Percentiles rank a stretch among this genome's conserved stretches.
Conservation (phyloP, 2,329 filamentous ascomycete species). For the Claviceps sp. region DNA sequence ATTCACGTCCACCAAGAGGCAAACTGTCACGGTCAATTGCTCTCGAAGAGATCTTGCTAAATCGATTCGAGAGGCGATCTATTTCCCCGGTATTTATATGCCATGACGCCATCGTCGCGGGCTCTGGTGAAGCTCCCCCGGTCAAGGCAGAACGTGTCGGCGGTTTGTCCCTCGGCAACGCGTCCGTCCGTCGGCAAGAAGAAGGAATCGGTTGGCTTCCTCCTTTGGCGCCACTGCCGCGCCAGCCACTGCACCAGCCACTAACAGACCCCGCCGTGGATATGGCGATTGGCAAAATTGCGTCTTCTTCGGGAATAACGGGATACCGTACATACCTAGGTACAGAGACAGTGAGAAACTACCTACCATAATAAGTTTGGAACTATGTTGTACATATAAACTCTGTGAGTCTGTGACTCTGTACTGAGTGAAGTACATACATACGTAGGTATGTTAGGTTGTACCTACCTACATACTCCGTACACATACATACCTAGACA, state of each 20-base stretch:
- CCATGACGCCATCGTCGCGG: slow-evolving; percentile 15
- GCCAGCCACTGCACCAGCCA: not conserved
- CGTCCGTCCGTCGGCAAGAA: not conserved
- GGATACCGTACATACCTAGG: too few relatives aligned
- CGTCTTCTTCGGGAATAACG: not conserved
- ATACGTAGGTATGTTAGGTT: too few relatives aligned
- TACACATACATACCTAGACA: too few relatives aligned
- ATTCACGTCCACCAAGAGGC: not conserved
- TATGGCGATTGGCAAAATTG: not conserved
- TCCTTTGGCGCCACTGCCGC: not conserved
- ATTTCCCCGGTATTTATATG: slow-evolving; percentile 3
- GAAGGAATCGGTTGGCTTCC: not conserved
- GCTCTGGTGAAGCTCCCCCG: slow-evolving; percentile 14
- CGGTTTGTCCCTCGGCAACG: slow-evolving; percentile 7
- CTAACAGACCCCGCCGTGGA: not conserved
- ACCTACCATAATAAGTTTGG: too few relatives aligned
- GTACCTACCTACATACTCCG: too few relatives aligned
- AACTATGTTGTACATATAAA: too few relatives aligned
- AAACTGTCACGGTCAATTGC: not conserved
- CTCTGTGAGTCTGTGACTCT: too few relatives aligned
- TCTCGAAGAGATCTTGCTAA: not conserved
- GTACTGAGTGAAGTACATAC: too few relatives aligned
- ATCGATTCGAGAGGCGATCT: slow-evolving; percentile 1
- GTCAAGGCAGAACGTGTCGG: slow-evolving; percentile 13
- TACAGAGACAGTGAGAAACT: too few relatives aligned